Conservation (phyloP, 2,329 filamentous ascomycete species). For the Didymella lethalis region DNA sequence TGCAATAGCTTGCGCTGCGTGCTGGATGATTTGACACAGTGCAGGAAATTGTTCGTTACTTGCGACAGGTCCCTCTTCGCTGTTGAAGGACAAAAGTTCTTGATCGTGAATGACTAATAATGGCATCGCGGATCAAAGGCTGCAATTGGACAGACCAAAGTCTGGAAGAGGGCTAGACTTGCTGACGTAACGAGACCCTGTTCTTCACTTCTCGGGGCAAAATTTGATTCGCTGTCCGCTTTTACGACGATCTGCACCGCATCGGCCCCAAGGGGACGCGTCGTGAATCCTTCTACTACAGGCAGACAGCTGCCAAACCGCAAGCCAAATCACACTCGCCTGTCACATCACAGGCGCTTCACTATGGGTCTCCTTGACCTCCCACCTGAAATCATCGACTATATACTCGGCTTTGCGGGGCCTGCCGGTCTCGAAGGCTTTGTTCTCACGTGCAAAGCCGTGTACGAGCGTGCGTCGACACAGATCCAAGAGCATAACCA, state of each 20-base stretch:
- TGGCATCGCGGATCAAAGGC: neutral
- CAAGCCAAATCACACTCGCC: neutral
- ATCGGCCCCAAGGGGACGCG: neutral
- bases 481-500: constrained; percentile 42
- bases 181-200: constrained; percentile 2
- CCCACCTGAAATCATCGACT: constrained; percentile 44
- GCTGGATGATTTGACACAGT: neutral
- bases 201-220: neutral
- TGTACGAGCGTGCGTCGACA: constrained; percentile 35
- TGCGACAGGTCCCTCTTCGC: too few relatives aligned
- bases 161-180: constrained; percentile 1
- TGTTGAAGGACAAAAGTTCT: neutral
- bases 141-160: neutral
- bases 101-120: neutral
- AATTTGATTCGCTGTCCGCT: constrained; percentile 5
- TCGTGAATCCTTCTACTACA: neutral
- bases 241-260: constrained; percentile 9
- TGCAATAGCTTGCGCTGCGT: neutral
- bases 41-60: too few relatives aligned
- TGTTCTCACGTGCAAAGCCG: constrained; percentile 41
- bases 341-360: neutral
- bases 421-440: constrained; percentile 42
- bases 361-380: constrained; percentile 45
- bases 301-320: neutral
- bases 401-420: constrained; percentile 39